Conservation (phyloP, 306 rosid genomes). For the Vigna radiata region DNA sequence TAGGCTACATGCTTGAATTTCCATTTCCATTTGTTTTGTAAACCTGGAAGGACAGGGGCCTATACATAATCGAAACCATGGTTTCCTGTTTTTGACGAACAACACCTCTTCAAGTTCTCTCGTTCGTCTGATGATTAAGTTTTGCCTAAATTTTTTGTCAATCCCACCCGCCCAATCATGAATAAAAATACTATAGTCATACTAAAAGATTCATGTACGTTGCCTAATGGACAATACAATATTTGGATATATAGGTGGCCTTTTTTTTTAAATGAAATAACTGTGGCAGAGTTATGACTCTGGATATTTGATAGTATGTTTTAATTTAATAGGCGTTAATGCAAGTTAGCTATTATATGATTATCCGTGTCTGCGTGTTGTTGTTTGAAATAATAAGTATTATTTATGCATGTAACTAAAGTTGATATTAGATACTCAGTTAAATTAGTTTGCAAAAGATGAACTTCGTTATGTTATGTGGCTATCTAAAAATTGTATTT, state of each 20-base stretch:
- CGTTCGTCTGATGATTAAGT: slow-evolving; percentile 1
- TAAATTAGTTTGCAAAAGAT: slow-evolving; percentile 10
- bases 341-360: not conserved
- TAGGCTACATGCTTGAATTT: slow-evolving; percentile 4
- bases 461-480: not conserved
- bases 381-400: not conserved
- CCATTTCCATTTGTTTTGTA: slow-evolving; percentile 1
- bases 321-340: slow-evolving; percentile 1
- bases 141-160: not conserved
- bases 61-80: not conserved
- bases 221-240: not conserved
- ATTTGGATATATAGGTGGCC: not conserved
- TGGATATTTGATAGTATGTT: not conserved
- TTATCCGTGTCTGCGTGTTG: not conserved
- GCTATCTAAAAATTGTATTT: slow-evolving; percentile 21
- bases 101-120: not conserved
- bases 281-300: not conserved
- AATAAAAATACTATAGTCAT: not conserved
- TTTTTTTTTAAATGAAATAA: slow-evolving; percentile 2
- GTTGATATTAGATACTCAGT: not conserved
- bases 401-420: not conserved
- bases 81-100: not conserved
- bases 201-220: not conserved
- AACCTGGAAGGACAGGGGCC: not conserved
- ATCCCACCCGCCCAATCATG: not conserved